Evolutionary conservation across 2,329 filamentous ascomycete genomes (phyloP).

Genomic region (Echinosphaeria canescens): DNA sequence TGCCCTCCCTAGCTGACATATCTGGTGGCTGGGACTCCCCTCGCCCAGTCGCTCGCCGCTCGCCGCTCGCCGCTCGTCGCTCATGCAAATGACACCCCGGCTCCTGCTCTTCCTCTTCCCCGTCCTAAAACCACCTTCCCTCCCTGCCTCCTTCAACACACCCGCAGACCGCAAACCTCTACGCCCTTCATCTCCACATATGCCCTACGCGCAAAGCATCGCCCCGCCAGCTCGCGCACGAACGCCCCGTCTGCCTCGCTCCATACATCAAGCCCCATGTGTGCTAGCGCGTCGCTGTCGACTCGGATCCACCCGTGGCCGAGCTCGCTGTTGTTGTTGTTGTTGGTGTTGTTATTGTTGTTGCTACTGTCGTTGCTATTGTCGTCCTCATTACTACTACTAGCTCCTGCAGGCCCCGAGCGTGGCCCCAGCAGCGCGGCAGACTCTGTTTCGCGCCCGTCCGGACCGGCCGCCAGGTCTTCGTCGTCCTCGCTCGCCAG

Average conservation of each 20-base stretch:
- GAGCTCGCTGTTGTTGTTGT: conserved; percentile 11
- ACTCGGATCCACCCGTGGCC: conserved; percentile 26
- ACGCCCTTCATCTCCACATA: conserved; percentile 46
- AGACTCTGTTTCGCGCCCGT: neutral
- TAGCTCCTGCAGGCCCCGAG: too few relatives aligned
- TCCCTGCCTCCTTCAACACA: conserved; percentile 26
- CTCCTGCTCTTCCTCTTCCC: too few relatives aligned
- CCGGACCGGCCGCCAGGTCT: too few relatives aligned
- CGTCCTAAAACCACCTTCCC: too few relatives aligned
- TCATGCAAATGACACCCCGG: too few relatives aligned
- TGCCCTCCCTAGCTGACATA: too few relatives aligned
- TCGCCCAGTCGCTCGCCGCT: too few relatives aligned
- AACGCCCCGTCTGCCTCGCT: conserved; percentile 49
- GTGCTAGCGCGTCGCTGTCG: conserved; percentile 39
- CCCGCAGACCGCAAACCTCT: conserved; percentile 50
- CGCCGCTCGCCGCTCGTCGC: too few relatives aligned
- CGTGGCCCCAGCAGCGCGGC: conserved; percentile 3
- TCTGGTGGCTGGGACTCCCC: too few relatives aligned
- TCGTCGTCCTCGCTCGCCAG: conserved; percentile 4
- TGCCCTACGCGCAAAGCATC: conserved; percentile 44
- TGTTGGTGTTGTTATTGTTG: too few relatives aligned
- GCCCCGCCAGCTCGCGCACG: conserved; percentile 33
- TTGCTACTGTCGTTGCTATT: too few relatives aligned
- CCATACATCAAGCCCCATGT: conserved; percentile 64
- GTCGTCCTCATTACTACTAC: too few relatives aligned